A percentile compares a stretch with the other conserved stretches of the same genome.
These are phyloP conservation scores for Diaporthe citrichinensis DNA, from an alignment of 2,329 filamentous ascomycete species.

Conservation along the genomic window DNA sequence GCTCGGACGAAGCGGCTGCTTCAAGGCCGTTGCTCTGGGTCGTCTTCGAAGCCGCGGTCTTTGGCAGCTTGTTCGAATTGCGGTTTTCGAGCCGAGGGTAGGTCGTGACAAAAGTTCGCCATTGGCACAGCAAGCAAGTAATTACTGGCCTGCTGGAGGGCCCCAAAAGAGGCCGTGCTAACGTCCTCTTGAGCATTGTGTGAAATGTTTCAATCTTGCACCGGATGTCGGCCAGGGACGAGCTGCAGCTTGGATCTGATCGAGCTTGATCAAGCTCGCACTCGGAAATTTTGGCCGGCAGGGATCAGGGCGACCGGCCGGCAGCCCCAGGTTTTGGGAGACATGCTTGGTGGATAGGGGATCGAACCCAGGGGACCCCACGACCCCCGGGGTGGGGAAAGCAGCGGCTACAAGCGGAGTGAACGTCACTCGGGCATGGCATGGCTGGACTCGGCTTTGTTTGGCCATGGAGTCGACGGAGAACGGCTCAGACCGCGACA, in stretches of 20 bases:
- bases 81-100: constrained; percentile 49
- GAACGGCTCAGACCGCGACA: constrained; percentile 18
- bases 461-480: constrained; percentile 14
- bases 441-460: constrained; percentile 37
- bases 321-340: constrained; percentile 35
- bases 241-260: constrained; percentile 1
- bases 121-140: constrained; percentile 66
- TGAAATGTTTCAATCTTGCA: not conserved
- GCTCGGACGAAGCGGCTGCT: constrained; percentile 37
- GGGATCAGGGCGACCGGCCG: constrained; percentile 30
- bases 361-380: not conserved
- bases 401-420: constrained; percentile 44
- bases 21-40: constrained; percentile 41
- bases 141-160: constrained; percentile 42
- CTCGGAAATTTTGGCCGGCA: constrained; percentile 26
- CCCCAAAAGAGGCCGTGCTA: constrained; percentile 13
- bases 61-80: constrained; percentile 37
- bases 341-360: too few relatives aligned
- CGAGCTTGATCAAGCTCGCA: constrained; percentile 2
- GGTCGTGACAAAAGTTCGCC: constrained; percentile 64
- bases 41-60: constrained; percentile 41
- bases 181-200: constrained; percentile 36
- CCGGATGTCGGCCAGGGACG: not conserved
- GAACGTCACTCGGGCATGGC: constrained; percentile 34
- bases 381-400: constrained; percentile 25